Conservation (phyloP, 2,329 filamentous ascomycete species). For the Tolypocladium inflatum region DNA sequence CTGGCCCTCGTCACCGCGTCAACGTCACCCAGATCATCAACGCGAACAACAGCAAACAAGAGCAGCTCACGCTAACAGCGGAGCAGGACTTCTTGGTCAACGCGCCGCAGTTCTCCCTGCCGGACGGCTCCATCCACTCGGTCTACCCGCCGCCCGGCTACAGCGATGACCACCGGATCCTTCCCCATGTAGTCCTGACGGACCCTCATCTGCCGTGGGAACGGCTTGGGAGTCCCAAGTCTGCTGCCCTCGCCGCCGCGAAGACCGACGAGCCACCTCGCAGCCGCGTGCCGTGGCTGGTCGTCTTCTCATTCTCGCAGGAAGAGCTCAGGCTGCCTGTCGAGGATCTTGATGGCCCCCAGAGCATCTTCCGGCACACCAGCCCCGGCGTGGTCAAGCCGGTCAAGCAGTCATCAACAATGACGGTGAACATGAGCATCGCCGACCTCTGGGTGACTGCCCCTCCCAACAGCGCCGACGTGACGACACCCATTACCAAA, state of each 20-base stretch:
- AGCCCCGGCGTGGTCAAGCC: constrained; percentile 3
- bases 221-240: constrained; percentile 12
- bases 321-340: constrained; percentile 24
- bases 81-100: constrained; percentile 23
- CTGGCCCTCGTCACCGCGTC: constrained; percentile 6
- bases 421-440: constrained; percentile 9
- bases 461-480: not conserved
- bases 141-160: constrained; percentile 30
- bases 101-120: constrained; percentile 24
- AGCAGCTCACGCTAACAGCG: not conserved
- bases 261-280: not conserved
- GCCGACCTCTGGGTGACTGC: not conserved
- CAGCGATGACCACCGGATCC: constrained; percentile 16
- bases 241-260: not conserved
- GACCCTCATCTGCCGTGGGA: constrained; percentile 36
- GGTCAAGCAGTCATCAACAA: constrained; percentile 1
- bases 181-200: constrained; percentile 35
- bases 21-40: constrained; percentile 1
- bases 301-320: constrained; percentile 15
- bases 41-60: not conserved
- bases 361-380: constrained; percentile 1
- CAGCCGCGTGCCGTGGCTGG: constrained; percentile 30
- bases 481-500: not conserved
- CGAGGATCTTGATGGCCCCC: constrained; percentile 4
- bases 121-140: constrained; percentile 21